Conservation (phyloP, 805 yeast species). For the Dipodascopsis tothii region DNA sequence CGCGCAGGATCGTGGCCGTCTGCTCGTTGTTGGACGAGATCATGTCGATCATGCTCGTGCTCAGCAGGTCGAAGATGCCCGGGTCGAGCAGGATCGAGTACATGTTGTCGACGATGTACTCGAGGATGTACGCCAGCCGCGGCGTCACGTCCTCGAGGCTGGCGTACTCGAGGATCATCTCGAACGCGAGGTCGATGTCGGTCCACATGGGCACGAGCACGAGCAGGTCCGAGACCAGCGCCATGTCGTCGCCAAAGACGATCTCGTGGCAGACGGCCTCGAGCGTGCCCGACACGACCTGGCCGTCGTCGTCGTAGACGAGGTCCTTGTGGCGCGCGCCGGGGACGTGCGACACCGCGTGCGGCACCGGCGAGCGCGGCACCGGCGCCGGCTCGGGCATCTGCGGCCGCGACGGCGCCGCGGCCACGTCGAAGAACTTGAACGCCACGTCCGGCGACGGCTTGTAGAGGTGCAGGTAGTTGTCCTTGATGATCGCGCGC, state of each 20-base stretch:
- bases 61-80: not conserved
- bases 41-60: not conserved
- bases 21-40: not conserved
- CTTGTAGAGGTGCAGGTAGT: conserved; percentile 54
- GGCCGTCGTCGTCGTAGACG: conserved; percentile 42
- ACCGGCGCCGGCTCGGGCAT: not conserved
- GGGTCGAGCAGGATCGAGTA: conserved; percentile 12
- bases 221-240: conserved; percentile 39
- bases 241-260: conserved; percentile 45
- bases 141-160: conserved; percentile 2
- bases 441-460: conserved; percentile 45
- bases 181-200: conserved; percentile 40
- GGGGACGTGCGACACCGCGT: conserved; percentile 18
- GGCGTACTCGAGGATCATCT: conserved; percentile 40
- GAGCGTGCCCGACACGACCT: conserved; percentile 46
- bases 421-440: conserved; percentile 30
- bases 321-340: conserved; percentile 54
- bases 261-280: conserved; percentile 75
- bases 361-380: not conserved
- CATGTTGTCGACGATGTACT: conserved; percentile 3
- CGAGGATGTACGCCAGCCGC: conserved; percentile 4
- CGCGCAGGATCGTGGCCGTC: not conserved
- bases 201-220: conserved; percentile 50
- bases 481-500: conserved; percentile 65
- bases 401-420: not conserved